Evolutionary conservation across 306 rosid species (phyloP).

Genomic region (Cyclanthera cordifolia): DNA sequence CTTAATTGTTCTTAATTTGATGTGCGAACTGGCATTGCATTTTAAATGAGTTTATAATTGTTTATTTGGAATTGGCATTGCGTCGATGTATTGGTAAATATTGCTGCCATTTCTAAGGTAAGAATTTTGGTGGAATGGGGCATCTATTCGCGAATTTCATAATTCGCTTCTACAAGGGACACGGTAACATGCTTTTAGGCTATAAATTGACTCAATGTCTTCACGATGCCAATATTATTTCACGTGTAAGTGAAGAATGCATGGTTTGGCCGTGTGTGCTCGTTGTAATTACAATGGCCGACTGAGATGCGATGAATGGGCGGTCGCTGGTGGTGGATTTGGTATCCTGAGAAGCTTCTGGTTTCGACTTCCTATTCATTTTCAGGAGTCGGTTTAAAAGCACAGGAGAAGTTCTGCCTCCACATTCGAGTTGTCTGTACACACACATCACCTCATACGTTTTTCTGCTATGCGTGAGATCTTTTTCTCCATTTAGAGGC

Average conservation of each 20-base stretch:
- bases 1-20: not conserved
- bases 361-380: not conserved
- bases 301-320: not conserved
- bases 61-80: not conserved
- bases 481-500: not conserved
- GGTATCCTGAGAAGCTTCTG: not conserved
- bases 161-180: not conserved
- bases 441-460: not conserved
- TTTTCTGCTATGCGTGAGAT: not conserved
- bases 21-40: slow-evolving; percentile 1
- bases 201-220: not conserved
- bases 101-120: not conserved
- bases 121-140: not conserved
- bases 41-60: not conserved
- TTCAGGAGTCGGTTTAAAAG: not conserved
- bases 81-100: not conserved
- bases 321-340: not conserved
- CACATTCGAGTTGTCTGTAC: not conserved
- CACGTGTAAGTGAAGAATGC: slow-evolving; percentile 2
- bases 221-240: not conserved
- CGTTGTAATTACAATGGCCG: not conserved
- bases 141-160: not conserved
- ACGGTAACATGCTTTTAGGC: not conserved
- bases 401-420: not conserved
- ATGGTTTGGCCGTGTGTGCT: not conserved